These are phyloP conservation scores for Colletotrichum tamarilloi DNA, from an alignment of 2,329 filamentous ascomycete genomes.

Conservation along the genomic window DNA sequence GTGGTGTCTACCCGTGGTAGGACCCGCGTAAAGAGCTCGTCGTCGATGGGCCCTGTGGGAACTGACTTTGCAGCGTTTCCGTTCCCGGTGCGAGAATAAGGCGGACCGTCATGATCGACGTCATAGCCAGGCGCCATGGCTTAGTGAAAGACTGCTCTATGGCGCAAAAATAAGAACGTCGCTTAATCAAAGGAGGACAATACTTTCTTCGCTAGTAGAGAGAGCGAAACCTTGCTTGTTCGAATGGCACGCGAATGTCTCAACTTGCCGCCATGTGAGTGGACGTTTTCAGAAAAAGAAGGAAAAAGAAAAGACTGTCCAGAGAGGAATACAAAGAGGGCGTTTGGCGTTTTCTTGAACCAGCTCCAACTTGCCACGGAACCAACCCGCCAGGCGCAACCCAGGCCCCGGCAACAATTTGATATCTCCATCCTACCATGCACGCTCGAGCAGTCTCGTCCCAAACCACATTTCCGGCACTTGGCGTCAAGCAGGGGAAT, in stretches of 20 bases:
- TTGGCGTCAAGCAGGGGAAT: slow-evolving; percentile 13
- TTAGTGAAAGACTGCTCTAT: background rate
- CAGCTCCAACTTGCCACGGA: background rate
- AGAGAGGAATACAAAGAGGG: background rate
- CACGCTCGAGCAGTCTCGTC: slow-evolving; percentile 22
- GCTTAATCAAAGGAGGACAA: background rate
- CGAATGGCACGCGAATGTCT: slow-evolving; percentile 14
- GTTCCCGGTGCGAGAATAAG: slow-evolving; percentile 5
- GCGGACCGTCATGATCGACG: slow-evolving; percentile 19
- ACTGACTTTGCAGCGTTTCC: slow-evolving; percentile 14
- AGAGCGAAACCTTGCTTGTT: slow-evolving; percentile 3
- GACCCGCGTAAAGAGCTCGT: slow-evolving; percentile 20
- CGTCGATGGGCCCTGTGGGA: slow-evolving; percentile 21
- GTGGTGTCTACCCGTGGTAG: slow-evolving; percentile 19
- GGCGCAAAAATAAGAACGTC: background rate
- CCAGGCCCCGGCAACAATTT: background rate
- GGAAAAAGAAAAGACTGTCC: background rate
- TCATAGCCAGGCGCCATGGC: slow-evolving; percentile 24
- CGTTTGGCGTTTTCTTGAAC: slow-evolving; percentile 2
- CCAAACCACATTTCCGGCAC: background rate
- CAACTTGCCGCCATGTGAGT: slow-evolving; percentile 9
- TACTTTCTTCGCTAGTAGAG: background rate
- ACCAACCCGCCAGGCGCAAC: background rate
- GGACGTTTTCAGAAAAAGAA: background rate
- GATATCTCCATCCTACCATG: slow-evolving; percentile 10